Evolutionary conservation across 148 eudicot genomes (phyloP), one percentile per base, ranked within the genome.

Genomic region (Drosera capensis): DNA sequence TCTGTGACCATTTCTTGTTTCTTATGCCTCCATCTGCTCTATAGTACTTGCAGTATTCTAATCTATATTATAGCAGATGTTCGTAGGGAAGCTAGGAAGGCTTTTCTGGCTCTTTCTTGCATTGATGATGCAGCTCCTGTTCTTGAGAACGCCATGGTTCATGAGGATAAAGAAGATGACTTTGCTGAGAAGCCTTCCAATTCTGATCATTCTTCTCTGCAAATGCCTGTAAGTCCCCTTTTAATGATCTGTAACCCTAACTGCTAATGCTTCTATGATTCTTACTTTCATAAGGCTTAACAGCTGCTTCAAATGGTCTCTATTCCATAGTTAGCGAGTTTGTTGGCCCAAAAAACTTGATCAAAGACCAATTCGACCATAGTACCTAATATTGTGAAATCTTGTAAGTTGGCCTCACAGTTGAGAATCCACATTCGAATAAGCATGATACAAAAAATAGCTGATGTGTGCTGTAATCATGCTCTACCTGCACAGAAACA

Each of bases 71-170:
- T 25, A 12, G 36, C 25, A 88, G 96, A 72, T 66, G 73, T 67
- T 45, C 88, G 83, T 13, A 71, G 83, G 52, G 81, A 83, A 73
- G 90, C 83, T 56, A 71, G 90, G 45, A 83, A 80, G 59, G 83
- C 94, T 48, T 80, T 88, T 63, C 45, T 88, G 56, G 82, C 83
- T 31, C 63, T 80, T 45, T 68, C 86, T 20, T 73, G n/a, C n/a
- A n/a, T 83, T 38, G 64, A 49, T 23, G 77, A 73, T 36, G 19
- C 35, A 26, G 44, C 39, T 14, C 46, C 52, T 29, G 43, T 60
- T 48, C 25, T 2, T 55, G 55, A 47, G 37, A 60, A 57, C 14
- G 22, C 73, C 46, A 71, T 70, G 56, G 28, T 50, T 37, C 55
- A 41, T 55, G 53, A 55, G 43, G 65, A 55, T 68, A 73, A 52